phyloP scores from a whole-genome alignment of 805 yeast species.

The Cyberlindnera amylophila region DNA sequence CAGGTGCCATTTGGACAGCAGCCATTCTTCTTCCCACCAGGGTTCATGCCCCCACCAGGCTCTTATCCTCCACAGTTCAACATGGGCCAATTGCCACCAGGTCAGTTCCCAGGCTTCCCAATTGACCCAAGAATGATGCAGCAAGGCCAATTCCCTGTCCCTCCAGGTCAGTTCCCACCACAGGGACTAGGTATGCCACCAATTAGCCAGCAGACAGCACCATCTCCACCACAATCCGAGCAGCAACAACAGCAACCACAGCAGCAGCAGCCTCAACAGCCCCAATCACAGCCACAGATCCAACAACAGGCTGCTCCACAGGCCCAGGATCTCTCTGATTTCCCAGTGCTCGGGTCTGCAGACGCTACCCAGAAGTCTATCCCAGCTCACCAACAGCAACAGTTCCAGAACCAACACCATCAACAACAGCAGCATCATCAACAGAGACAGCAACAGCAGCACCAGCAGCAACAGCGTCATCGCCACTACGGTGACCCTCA shows the following conservation, averaged over 20 bases:
- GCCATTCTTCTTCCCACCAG: slow-evolving; percentile 19
- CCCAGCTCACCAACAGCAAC: slow-evolving; percentile 3
- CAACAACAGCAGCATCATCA: slow-evolving; percentile 21
- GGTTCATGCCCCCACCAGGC: slow-evolving; percentile 17
- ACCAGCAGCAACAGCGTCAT: slow-evolving; percentile 23
- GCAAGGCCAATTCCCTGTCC: slow-evolving; percentile 12
- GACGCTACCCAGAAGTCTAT: slow-evolving; percentile 25
- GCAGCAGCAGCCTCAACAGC: slow-evolving; percentile 16
- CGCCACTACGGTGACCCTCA: slow-evolving; percentile 29
- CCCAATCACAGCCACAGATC: slow-evolving; percentile 18
- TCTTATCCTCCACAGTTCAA: slow-evolving; percentile 23
- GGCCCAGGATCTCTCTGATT: slow-evolving; percentile 39
- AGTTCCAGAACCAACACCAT: slow-evolving; percentile 4
- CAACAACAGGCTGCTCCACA: slow-evolving; percentile 18
- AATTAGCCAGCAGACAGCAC: slow-evolving; percentile 17
- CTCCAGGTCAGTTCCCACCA: slow-evolving; percentile 12
- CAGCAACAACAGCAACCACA: slow-evolving; percentile 13
- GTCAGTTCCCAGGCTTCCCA: slow-evolving; percentile 26
- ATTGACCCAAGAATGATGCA: slow-evolving; percentile 29
- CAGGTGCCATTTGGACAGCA: slow-evolving; percentile 14
- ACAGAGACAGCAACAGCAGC: slow-evolving; percentile 20
- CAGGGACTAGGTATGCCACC: slow-evolving; percentile 15
- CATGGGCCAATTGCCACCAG: slow-evolving; percentile 24
- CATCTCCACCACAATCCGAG: slow-evolving; percentile 9
- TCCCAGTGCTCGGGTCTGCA: slow-evolving; percentile 52